Percentiles rank a stretch among this genome's conserved stretches.
Evolutionary conservation across 2,329 filamentous ascomycete genomes (phyloP).

Genomic region (Fusarium oxysporum): DNA sequence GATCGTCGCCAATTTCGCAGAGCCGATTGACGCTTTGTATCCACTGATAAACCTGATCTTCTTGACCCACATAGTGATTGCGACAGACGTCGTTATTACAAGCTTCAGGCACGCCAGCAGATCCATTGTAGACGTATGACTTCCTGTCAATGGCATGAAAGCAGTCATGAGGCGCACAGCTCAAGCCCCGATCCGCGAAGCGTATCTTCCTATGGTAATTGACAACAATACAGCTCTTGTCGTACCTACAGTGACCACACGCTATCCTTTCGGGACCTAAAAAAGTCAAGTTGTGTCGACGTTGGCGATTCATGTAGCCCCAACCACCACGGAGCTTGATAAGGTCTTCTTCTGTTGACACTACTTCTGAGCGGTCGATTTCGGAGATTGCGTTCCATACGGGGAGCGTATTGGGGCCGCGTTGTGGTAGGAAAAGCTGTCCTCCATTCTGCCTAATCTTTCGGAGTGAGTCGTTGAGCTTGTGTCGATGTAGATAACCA

Average conservation of each 20-base stretch:
- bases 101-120: background rate
- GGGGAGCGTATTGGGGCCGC: rapidly evolving
- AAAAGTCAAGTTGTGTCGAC: background rate
- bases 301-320: background rate
- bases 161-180: background rate
- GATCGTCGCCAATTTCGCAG: rapidly evolving
- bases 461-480: background rate
- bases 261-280: background rate
- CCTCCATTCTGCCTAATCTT: background rate
- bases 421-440: rapidly evolving
- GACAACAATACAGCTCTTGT: background rate
- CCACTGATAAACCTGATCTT: background rate
- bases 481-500: background rate
- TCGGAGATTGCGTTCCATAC: background rate
- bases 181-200: rapidly evolving
- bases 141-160: background rate
- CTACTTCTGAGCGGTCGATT: background rate
- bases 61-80: background rate
- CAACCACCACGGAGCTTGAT: background rate
- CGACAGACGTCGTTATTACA: rapidly evolving
- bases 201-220: background rate
- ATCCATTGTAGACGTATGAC: background rate
- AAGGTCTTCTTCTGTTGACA: background rate
- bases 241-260: background rate
- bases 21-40: background rate